A percentile compares a stretch with the other conserved stretches of the same genome.
Evolutionary conservation across 2,329 filamentous ascomycete species (phyloP).

Genomic region (Sclerotinia trifoliorum): DNA sequence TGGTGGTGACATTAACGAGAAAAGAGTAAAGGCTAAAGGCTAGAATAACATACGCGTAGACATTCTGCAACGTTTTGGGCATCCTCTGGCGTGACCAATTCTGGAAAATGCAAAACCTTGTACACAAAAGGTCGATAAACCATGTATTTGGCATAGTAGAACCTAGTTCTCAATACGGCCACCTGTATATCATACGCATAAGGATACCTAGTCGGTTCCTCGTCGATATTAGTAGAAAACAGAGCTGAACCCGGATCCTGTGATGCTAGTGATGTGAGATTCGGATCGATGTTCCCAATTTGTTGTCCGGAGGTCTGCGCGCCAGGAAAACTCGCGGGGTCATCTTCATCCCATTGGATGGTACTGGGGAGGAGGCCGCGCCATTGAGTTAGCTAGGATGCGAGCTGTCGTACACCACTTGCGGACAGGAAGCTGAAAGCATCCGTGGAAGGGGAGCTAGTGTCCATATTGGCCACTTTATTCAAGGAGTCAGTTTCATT

Average conservation of each 20-base stretch:
- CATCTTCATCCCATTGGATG: slow-evolving; percentile 58
- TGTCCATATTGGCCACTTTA: slow-evolving; percentile 15
- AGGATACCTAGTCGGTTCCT: slow-evolving; percentile 47
- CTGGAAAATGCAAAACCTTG: slow-evolving; percentile 58
- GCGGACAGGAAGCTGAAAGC: slow-evolving; percentile 35
- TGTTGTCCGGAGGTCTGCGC: not conserved
- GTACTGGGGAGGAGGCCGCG: slow-evolving; percentile 53
- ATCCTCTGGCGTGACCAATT: slow-evolving; percentile 54
- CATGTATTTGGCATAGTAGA: slow-evolving; percentile 58
- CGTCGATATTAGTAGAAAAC: slow-evolving; percentile 49
- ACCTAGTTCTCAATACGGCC: slow-evolving; percentile 56
- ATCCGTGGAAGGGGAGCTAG: slow-evolving; percentile 25
- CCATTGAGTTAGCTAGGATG: slow-evolving; percentile 57
- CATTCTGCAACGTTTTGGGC: slow-evolving; percentile 55
- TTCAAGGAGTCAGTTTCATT: not conserved
- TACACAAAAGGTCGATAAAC: slow-evolving; percentile 58
- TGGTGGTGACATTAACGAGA: not conserved
- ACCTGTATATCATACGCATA: slow-evolving; percentile 57
- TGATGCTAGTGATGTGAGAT: slow-evolving; percentile 28
- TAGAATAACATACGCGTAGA: slow-evolving; percentile 42
- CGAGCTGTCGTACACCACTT: slow-evolving; percentile 51
- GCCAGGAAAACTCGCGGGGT: slow-evolving; percentile 46
- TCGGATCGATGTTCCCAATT: slow-evolving; percentile 26
- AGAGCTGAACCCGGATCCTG: slow-evolving; percentile 40
- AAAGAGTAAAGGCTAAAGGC: not conserved